A percentile compares a stretch with the other conserved stretches of the same genome.
phyloP scores from a whole-genome alignment of 2,329 filamentous ascomycete genomes.

The Hymenoscyphus occultus region DNA sequence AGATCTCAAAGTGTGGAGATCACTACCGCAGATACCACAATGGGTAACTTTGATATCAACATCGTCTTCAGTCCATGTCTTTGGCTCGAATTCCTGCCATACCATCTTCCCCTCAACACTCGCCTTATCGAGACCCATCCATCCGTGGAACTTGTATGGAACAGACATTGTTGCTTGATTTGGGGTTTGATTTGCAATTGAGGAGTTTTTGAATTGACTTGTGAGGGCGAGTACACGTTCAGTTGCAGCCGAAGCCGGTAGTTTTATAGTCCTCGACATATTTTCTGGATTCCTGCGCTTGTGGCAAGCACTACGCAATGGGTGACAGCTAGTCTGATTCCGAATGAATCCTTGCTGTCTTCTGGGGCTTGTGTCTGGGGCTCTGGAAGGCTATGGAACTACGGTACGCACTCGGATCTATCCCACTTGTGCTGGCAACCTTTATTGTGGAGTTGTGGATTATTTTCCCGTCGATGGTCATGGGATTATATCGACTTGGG shows the following conservation, averaged over 20 bases:
- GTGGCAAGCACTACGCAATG: constrained; percentile 11
- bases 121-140: constrained; percentile 38
- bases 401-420: background rate
- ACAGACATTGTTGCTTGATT: constrained; percentile 31
- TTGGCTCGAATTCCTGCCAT: constrained; percentile 44
- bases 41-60: constrained; percentile 51
- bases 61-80: constrained; percentile 49
- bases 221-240: constrained; percentile 26
- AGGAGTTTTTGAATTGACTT: constrained; percentile 29
- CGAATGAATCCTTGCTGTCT: background rate
- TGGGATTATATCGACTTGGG: background rate
- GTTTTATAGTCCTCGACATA: constrained; percentile 25
- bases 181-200: constrained; percentile 23
- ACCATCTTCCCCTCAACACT: constrained; percentile 37
- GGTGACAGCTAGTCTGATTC: background rate
- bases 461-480: background rate
- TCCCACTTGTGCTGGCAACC: background rate
- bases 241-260: constrained; percentile 23
- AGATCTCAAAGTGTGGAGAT: constrained; percentile 36
- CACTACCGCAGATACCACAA: constrained; percentile 48
- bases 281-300: constrained; percentile 13
- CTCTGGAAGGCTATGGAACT: background rate
- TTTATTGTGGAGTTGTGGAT: background rate
- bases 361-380: background rate
- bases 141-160: constrained; percentile 39